Percentiles rank a stretch among this genome's conserved stretches.
phyloP scores from a whole-genome alignment of 2,329 filamentous ascomycete species.

The Penicillium sp. region DNA sequence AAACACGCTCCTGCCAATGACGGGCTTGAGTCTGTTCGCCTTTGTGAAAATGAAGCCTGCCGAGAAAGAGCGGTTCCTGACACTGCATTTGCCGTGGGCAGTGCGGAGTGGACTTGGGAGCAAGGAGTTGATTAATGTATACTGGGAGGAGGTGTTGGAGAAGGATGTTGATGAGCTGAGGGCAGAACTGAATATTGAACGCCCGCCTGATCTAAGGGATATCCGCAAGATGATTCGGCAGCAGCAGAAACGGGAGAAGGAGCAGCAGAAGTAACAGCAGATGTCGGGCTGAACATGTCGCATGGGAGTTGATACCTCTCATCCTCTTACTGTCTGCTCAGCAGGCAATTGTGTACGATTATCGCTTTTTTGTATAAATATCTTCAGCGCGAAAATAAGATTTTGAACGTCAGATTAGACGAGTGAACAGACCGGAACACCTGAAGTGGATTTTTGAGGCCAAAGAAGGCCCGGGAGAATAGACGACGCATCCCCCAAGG shows the following conservation, averaged over 20 bases:
- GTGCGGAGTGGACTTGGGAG: slow-evolving; percentile 74
- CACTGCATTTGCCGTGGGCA: slow-evolving; percentile 78
- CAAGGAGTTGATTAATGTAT: slow-evolving; percentile 88
- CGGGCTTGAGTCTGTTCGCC: slow-evolving; percentile 79
- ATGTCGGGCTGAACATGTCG: slow-evolving; percentile 8
- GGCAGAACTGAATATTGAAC: slow-evolving; percentile 75
- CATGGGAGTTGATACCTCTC: neutral
- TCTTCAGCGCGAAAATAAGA: neutral
- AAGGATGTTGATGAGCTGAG: slow-evolving; percentile 77
- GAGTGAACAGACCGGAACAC: neutral
- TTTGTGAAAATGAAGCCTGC: slow-evolving; percentile 62
- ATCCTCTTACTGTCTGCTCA: neutral
- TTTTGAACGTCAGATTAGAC: neutral
- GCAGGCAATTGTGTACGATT: slow-evolving; percentile 16
- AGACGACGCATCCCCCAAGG: neutral
- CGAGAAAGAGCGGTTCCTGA: slow-evolving; percentile 66
- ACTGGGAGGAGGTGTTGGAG: slow-evolving; percentile 94
- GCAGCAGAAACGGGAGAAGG: slow-evolving; percentile 64
- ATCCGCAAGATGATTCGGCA: slow-evolving; percentile 71
- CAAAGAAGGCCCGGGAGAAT: neutral
- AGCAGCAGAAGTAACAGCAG: slow-evolving; percentile 49
- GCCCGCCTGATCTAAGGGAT: slow-evolving; percentile 79
- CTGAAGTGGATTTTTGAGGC: neutral
- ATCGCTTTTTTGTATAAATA: slow-evolving; percentile 5
- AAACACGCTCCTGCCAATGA: slow-evolving; percentile 94